Conservation (phyloP, 2,329 filamentous ascomycete species). For the Sclerotinia glacialis region DNA sequence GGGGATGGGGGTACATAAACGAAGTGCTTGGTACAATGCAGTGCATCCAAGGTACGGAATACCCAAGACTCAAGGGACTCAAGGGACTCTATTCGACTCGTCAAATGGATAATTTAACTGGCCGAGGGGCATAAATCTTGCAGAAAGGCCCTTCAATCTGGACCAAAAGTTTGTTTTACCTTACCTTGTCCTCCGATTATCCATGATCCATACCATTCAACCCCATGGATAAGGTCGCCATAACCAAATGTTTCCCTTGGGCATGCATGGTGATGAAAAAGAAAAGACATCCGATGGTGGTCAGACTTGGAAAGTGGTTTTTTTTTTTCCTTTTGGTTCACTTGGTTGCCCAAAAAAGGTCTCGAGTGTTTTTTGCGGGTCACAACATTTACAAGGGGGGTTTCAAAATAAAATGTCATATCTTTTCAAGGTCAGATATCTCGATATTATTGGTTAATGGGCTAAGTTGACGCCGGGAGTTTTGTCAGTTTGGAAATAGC, state of each 20-base stretch:
- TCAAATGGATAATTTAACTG: conserved; percentile 9
- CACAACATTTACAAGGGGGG: neutral
- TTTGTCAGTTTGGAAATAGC: too few species aligned
- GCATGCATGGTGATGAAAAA: conserved; percentile 16
- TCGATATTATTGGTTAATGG: neutral
- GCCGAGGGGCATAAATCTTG: conserved; percentile 13
- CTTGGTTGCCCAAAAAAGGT: neutral
- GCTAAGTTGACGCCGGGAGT: neutral
- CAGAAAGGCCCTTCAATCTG: conserved; percentile 11
- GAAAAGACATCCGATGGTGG: conserved; percentile 10
- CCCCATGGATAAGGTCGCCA: neutral
- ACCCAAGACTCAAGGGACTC: neutral
- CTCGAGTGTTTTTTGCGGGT: neutral
- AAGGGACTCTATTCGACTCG: neutral
- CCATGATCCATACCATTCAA: conserved; percentile 4
- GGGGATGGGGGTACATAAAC: conserved; percentile 4
- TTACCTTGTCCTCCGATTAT: conserved; percentile 3
- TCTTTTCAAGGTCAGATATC: too few species aligned
- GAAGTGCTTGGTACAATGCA: neutral
- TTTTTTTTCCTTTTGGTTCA: neutral
- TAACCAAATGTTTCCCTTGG: conserved; percentile 6
- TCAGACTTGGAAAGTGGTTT: neutral
- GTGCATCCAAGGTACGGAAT: neutral
- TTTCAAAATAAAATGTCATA: neutral
- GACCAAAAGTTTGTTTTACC: conserved; percentile 4